Conservation (phyloP, 2,329 filamentous ascomycete species). For the Xenoacremonium recifei region DNA sequence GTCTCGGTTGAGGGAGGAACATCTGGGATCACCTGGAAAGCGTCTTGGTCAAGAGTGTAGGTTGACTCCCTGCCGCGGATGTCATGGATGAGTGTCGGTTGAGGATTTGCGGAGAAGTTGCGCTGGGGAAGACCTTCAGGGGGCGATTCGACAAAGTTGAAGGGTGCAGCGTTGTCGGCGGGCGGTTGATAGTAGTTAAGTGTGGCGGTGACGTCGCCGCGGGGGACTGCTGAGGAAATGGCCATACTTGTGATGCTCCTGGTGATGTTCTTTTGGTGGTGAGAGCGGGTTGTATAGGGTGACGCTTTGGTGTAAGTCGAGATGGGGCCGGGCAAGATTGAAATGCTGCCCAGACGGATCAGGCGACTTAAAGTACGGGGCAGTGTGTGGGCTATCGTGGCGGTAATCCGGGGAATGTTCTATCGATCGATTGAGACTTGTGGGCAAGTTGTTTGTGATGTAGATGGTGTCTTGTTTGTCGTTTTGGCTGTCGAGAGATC, state of each 20-base stretch:
- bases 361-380: no score
- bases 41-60: slow-evolving; percentile 70
- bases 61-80: slow-evolving; percentile 67
- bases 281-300: no score
- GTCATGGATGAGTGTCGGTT: slow-evolving; percentile 64
- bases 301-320: no score
- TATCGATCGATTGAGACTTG: no score
- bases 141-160: slow-evolving; percentile 65
- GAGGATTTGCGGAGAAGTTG: slow-evolving; percentile 57
- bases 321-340: no score
- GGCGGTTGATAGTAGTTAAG: slow-evolving; percentile 67
- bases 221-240: slow-evolving; percentile 41
- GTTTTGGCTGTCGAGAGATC: no score
- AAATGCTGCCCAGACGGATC: no score
- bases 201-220: slow-evolving; percentile 60
- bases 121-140: slow-evolving; percentile 59
- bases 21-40: slow-evolving; percentile 65
- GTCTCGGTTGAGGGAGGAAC: slow-evolving; percentile 49
- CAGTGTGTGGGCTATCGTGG: no score
- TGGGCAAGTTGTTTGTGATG: no score
- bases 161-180: slow-evolving; percentile 56
- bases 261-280: no score
- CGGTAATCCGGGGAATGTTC: no score
- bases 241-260: slow-evolving; percentile 42
- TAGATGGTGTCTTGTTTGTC: no score